phyloP scores from a whole-genome alignment of 495 filamentous ascomycete genomes.

The Aspergillus olivimuriae region DNA sequence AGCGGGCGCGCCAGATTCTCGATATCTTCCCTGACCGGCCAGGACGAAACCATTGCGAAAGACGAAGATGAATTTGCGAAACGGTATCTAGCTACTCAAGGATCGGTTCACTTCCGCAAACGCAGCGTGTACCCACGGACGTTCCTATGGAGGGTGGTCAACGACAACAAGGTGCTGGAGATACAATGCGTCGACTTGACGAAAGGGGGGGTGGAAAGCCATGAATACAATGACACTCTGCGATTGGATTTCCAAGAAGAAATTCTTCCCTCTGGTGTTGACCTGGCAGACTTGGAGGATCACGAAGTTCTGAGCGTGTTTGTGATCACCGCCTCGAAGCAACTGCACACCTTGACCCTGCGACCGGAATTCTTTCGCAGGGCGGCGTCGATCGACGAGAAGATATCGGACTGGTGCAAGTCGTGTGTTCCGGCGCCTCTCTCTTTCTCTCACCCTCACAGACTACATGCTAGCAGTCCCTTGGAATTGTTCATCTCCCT shows the following conservation, averaged over 20 bases:
- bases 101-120: slow-evolving; percentile 78
- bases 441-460: slow-evolving; percentile 71
- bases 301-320: slow-evolving; percentile 75
- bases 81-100: slow-evolving; percentile 67
- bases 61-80: slow-evolving; percentile 70
- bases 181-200: slow-evolving; percentile 77
- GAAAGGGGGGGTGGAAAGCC: slow-evolving; percentile 55
- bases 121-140: slow-evolving; percentile 67
- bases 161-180: slow-evolving; percentile 72
- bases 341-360: slow-evolving; percentile 73
- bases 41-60: slow-evolving; percentile 42
- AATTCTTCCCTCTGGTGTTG: slow-evolving; percentile 69
- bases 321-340: slow-evolving; percentile 68
- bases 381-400: slow-evolving; percentile 58
- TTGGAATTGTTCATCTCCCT: slow-evolving; percentile 73
- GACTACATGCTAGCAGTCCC: slow-evolving; percentile 65
- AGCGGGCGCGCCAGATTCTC: slow-evolving; percentile 40
- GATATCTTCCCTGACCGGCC: slow-evolving; percentile 30
- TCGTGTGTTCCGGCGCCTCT: slow-evolving; percentile 63
- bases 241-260: slow-evolving; percentile 66
- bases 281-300: slow-evolving; percentile 70
- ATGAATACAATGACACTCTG: slow-evolving; percentile 65
- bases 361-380: slow-evolving; percentile 75
- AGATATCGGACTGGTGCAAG: slow-evolving; percentile 71
- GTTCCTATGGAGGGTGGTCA: slow-evolving; percentile 85